Evolutionary conservation across 495 filamentous ascomycete species (phyloP).

Genomic region (Gamarada debralockiae): DNA sequence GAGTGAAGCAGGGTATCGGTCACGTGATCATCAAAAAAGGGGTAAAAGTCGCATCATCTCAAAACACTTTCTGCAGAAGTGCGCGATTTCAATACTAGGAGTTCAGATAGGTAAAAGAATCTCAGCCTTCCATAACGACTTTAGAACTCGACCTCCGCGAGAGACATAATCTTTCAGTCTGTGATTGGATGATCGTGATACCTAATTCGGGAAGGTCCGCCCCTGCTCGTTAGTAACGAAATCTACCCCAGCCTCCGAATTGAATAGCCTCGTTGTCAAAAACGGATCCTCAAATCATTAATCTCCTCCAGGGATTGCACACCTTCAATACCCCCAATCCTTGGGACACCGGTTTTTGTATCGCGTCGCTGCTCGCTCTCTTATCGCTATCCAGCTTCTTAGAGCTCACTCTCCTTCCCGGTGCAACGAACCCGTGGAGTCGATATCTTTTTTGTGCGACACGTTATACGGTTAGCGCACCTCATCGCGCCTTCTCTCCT

Average conservation of each 20-base stretch:
- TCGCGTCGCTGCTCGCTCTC: not conserved
- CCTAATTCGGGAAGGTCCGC: not conserved
- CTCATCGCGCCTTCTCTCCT: too few species aligned
- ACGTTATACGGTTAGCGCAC: too few species aligned
- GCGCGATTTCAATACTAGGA: too few species aligned
- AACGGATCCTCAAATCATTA: not conserved
- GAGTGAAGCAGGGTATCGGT: too few species aligned
- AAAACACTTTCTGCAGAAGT: too few species aligned
- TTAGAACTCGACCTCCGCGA: too few species aligned
- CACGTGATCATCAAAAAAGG: too few species aligned
- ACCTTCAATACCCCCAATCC: not conserved
- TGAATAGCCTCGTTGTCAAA: not conserved
- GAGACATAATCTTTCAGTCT: too few species aligned
- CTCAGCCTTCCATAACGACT: too few species aligned
- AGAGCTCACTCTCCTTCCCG: not conserved
- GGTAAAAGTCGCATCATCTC: too few species aligned
- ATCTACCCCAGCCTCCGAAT: not conserved
- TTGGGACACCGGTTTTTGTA: not conserved
- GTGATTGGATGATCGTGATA: too few species aligned
- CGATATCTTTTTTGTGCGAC: not conserved
- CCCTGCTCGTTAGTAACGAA: not conserved
- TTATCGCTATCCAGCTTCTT: not conserved
- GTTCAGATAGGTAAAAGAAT: too few species aligned
- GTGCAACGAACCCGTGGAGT: not conserved
- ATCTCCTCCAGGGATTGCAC: not conserved